Percentiles rank a stretch among this genome's conserved stretches.
Conservation (phyloP, 2,329 filamentous ascomycete genomes). For the Fusarium musae region DNA sequence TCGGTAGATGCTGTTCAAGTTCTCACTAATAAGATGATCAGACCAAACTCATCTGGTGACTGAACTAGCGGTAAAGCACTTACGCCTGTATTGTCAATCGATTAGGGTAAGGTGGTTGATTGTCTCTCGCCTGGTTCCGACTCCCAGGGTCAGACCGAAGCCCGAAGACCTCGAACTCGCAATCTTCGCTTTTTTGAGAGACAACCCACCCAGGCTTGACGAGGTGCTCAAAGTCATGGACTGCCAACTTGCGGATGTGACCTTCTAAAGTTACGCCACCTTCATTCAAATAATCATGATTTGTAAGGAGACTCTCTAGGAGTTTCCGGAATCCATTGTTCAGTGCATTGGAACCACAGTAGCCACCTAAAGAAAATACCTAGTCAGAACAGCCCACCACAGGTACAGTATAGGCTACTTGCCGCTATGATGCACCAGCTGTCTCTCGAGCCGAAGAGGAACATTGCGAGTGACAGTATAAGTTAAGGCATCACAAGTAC, state of each 20-base stretch:
- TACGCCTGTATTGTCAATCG: neutral
- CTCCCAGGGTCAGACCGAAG: neutral
- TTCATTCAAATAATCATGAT: neutral
- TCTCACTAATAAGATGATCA: neutral
- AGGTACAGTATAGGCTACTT: no score
- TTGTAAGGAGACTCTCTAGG: neutral
- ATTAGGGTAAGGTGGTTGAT: neutral
- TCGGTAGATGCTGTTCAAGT: neutral
- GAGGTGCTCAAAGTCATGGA: neutral
- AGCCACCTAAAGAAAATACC: no score
- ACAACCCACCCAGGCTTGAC: neutral
- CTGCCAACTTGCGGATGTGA: neutral
- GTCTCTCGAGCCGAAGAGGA: neutral
- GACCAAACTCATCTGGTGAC: neutral
- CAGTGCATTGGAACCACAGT: slow-evolving; percentile 5
- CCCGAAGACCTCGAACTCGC: neutral
- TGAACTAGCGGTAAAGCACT: neutral
- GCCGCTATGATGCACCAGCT: neutral
- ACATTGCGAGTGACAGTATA: neutral
- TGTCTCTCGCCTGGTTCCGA: no score
- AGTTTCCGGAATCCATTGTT: neutral
- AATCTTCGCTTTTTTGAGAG: neutral
- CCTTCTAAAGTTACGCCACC: neutral
- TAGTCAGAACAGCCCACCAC: no score
- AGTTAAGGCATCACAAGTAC: neutral